Evolutionary conservation across 345 rosid species (phyloP), one percentile per base, ranked within the genome.

Genomic region (Nasturtium officinale): DNA sequence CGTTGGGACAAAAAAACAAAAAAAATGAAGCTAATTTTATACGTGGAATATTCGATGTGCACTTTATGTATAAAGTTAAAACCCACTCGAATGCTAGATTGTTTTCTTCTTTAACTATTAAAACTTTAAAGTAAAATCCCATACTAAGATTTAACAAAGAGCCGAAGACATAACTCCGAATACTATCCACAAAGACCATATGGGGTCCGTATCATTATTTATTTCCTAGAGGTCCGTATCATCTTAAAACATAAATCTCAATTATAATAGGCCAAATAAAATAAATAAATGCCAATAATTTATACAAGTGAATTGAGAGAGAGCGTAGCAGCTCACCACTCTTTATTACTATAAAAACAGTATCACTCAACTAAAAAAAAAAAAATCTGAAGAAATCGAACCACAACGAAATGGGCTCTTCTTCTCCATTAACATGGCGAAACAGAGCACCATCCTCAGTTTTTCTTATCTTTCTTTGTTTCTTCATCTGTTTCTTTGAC

Each of bases 371-470:
- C 52, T n/a, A 30, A 42, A 33, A 21, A 32, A 13, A 26, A 2
- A 20, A 20, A 62, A 20, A 61, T 61, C 75, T 9, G 60, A 71
- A 52, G 65, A 35, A 56, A 25, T 47, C 72, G 6, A 70, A 62
- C 53, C 47, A 48, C 35, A 54, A 50, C 51, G 46, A 69, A 23
- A 71, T 77, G 80, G 64, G 47, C 67, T 76, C 80, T 37, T 63
- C 64, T 75, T 68, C 79, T 75, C 74, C 74, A 61, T 9, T 60
- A 33, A 54, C 65, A 47, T 33, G 79, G 70, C 12, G 60, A 69
- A 69, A 55, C 60, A 76, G 75, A 76, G 79, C 59, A 54, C 29
- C 50, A 1, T 72, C 55, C 73, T 79, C 85, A 77, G 82, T 83
- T 77, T 79, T 71, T 37, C 64, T 82, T 50, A 35, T 52, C n/a